A percentile compares a stretch with the other conserved stretches of the same genome.
phyloP scores from a whole-genome alignment of 441 rosid genomes.

The Jatropha multifida region DNA sequence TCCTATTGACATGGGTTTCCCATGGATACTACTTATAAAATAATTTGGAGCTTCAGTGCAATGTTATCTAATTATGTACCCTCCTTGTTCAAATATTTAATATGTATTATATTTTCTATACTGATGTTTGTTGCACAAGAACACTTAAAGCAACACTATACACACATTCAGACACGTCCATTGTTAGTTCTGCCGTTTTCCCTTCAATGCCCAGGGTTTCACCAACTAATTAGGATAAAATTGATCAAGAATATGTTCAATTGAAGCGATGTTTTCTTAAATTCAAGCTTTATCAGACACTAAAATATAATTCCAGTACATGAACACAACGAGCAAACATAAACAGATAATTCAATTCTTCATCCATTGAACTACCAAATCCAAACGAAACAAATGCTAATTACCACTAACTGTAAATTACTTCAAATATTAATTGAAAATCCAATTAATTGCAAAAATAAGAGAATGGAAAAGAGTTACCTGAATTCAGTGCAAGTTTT shows the following conservation, averaged over 20 bases:
- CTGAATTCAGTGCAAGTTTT: not conserved
- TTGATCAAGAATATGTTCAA: not conserved
- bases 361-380: not conserved
- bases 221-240: not conserved
- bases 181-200: not conserved
- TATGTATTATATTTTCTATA: not conserved
- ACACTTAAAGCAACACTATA: not conserved
- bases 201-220: not conserved
- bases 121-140: not conserved
- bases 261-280: not conserved
- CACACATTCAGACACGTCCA: too few species aligned
- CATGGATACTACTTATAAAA: not conserved
- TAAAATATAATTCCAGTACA: not conserved
- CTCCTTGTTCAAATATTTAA: not conserved
- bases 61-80: not conserved
- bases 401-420: not conserved
- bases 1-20: conserved; percentile 5
- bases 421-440: not conserved
- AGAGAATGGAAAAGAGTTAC: not conserved
- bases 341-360: not conserved
- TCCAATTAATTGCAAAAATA: not conserved
- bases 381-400: not conserved
- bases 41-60: not conserved
- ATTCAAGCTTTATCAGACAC: not conserved
- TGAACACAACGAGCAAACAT: not conserved